Percentiles rank a stretch among this genome's conserved stretches.
phyloP scores from a whole-genome alignment of 257 asterid genomes.

The Rubia yunnanensis region DNA sequence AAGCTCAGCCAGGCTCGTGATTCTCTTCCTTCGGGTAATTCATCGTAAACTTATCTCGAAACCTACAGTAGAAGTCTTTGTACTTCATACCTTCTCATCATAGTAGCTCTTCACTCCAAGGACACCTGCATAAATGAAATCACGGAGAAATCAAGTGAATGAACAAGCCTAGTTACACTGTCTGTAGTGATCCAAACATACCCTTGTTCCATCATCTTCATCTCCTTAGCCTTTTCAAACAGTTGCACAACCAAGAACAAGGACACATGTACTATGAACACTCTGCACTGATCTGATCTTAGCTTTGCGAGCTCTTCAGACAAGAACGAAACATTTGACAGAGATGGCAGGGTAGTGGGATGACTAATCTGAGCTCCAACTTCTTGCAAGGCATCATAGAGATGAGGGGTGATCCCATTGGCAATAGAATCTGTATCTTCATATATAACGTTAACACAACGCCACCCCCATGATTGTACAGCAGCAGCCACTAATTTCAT shows the following conservation, averaged over 20 bases:
- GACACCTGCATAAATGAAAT: conserved; percentile 23
- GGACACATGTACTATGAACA: conserved; percentile 27
- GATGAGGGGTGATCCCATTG: conserved; percentile 19
- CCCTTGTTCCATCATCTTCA: conserved; percentile 28
- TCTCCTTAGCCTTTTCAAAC: conserved; percentile 22
- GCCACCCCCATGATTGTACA: conserved; percentile 23
- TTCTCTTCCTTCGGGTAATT: conserved; percentile 19
- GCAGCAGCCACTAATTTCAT: conserved; percentile 26
- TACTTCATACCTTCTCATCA: conserved; percentile 6
- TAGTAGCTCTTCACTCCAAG: conserved; percentile 19
- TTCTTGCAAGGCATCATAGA: conserved; percentile 20
- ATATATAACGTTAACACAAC: conserved; percentile 29
- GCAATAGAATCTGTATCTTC: conserved; percentile 25
- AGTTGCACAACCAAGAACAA: conserved; percentile 14
- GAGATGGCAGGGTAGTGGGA: conserved; percentile 16
- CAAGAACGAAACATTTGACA: conserved; percentile 8
- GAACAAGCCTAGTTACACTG: conserved; percentile 17
- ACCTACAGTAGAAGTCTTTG: conserved; percentile 8
- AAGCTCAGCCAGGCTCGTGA: conserved; percentile 24
- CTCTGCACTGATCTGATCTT: conserved; percentile 22
- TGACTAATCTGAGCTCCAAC: conserved; percentile 20
- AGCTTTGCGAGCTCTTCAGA: conserved; percentile 20
- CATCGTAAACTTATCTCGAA: conserved; percentile 9
- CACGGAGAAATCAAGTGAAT: conserved; percentile 17
- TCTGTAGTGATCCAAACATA: conserved; percentile 36